Base-by-base conservation (phyloP, 306 rosid genomes). In the Nissolia schottii region DNA sequence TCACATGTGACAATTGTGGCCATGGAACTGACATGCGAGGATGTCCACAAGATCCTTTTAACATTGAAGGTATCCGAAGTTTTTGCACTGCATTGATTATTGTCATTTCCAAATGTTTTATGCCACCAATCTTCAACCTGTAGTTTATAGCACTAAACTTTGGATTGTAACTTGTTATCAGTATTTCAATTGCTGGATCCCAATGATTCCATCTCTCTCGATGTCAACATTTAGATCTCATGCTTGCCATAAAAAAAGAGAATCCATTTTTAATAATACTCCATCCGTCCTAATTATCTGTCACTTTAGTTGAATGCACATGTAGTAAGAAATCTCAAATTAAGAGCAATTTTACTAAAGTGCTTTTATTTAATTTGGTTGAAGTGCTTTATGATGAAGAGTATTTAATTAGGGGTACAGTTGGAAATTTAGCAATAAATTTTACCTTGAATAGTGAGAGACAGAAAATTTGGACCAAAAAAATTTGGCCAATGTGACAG, bases 1-100 rank as follows among this genome's bases (percentile, higher is more conserved):
- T 91, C 68, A 63, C 90, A 43, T 94, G 99, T 83, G 60, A 82
- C 66, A 94, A 94, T 53, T 91, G 99, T 64, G 99, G 96, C 78
- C 97, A 94, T 49, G 94, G 97, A 72, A 84, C 91, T 19, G 97
- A 91, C 77, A n/a, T 86, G 68, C 86, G 97, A 69, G 99, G 99
- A 68, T 94, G 99, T 74, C 99, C 97, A 56, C 99, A 94, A 63
- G 37, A 71, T 74, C 97, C 92, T 14, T 83, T 89, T 49, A 72
- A 61, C 77, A 79, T 75, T 35, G 97, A 84, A 94, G 99, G 99
- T 94, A 85, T 60, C 25, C 49, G 2, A 25, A n/a, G n/a, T 43
- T 40, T 38, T 51, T 45, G 5, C 24, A 31, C 54, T 20, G 29
- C 64, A 20, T 66, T 54, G 14, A 43, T 70, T 63, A 43, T 38